Base-by-base conservation (phyloP, 352 stramenopile genomes). In the Pythium apleroticum region DNA sequence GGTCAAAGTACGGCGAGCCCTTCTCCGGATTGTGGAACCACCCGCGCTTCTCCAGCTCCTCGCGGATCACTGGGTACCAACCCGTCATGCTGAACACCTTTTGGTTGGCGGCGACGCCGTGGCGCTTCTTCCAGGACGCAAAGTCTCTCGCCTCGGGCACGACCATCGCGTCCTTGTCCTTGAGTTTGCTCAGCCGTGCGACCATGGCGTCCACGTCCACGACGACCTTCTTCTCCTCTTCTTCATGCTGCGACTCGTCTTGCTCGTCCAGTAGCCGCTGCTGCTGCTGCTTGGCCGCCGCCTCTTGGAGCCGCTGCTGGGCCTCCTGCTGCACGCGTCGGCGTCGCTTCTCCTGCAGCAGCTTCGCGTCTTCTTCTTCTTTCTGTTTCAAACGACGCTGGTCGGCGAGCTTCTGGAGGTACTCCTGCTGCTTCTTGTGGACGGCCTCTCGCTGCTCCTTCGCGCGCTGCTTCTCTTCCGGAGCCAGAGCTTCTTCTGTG, bases 11-110 rank as follows among this genome's bases (percentile, higher is more conserved):
- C 33, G 86, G 84, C 3, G 85, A 96, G 5, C 75, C 72, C 3
- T 79, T 77, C 19, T 97, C 90, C 24, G 76, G 65, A 55, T 98
- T 98, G 70, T 79, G 91, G 60, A 84, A 88, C 92, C 92, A 98
- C 9, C 92, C 91, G 28, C 91, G 89, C 39, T 89, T 81, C 58
- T 96, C 76, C 2, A 98, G 74, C 25, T 91, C 88, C 56, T 96
- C 83, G 12, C 90, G 89, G 39, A 98, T 94, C 56, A 94, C 92
- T 3, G 92, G 92, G 61, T 98, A 98, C 83, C 88, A 97, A 2
- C 92, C 92, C 12, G 91, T 97, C 71, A 98, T 89, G 52, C 74
- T 80, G 52, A 98, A 98, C 28, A 98, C 92, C 48, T 90, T 92
- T 63, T 91, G 84, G 35, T 96, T 84, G 8, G 53, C 41, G 0